A percentile compares a stretch with the other conserved stretches of the same genome.
phyloP scores from a whole-genome alignment of 495 filamentous ascomycete species.

The Penicillium macrosclerotiorum region DNA sequence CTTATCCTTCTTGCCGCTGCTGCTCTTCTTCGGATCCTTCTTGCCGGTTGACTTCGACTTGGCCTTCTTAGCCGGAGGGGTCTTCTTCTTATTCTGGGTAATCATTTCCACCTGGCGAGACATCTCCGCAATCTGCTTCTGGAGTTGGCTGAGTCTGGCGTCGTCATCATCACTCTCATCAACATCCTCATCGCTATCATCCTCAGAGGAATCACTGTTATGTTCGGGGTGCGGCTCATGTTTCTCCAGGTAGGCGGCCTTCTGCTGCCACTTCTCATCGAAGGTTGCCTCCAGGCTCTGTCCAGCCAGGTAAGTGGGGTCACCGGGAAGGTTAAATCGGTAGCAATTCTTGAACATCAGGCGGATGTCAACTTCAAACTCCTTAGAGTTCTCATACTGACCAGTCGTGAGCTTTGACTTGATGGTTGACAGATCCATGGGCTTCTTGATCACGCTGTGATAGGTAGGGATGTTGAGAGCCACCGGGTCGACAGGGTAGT shows the following conservation, averaged over 20 bases:
- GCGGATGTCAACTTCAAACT: constrained; percentile 79
- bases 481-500: constrained; percentile 85
- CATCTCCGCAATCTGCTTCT: constrained; percentile 63
- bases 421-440: constrained; percentile 89
- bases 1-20: constrained; percentile 57
- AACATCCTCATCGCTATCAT: constrained; percentile 65
- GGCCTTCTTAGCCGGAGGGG: constrained; percentile 56
- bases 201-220: constrained; percentile 54
- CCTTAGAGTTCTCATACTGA: constrained; percentile 78
- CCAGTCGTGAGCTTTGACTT: constrained; percentile 70
- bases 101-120: constrained; percentile 53
- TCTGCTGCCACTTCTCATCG: constrained; percentile 67
- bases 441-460: constrained; percentile 88
- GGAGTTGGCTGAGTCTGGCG: constrained; percentile 65
- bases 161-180: constrained; percentile 64
- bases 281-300: constrained; percentile 70
- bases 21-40: constrained; percentile 63
- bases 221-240: constrained; percentile 62
- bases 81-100: constrained; percentile 61
- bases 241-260: constrained; percentile 71
- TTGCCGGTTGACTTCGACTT: constrained; percentile 59
- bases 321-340: constrained; percentile 82
- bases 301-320: constrained; percentile 68
- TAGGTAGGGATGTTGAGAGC: constrained; percentile 93
- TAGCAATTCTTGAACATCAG: constrained; percentile 87